Conservation (phyloP, 768 basidiomycete genomes). For the Cantharellus cinnabarinus region DNA sequence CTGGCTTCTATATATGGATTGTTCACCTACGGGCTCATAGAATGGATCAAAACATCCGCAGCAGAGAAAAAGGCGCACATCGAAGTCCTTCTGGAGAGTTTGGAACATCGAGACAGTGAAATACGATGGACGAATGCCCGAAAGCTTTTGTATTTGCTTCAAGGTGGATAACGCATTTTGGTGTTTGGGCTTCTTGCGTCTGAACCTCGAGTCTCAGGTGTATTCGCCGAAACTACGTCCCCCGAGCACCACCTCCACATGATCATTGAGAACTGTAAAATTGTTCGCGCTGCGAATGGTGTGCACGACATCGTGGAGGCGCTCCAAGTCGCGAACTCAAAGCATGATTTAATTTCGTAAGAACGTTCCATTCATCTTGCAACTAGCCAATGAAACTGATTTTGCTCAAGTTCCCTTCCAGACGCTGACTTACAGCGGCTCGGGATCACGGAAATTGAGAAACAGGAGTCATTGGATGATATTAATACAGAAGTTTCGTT, state of each 20-base stretch:
- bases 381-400: not conserved
- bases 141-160: conserved; percentile 72
- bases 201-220: conserved; percentile 28
- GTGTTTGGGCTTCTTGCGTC: not conserved
- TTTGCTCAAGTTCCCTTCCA: conserved; percentile 36
- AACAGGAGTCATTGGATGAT: conserved; percentile 68
- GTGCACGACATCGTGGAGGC: conserved; percentile 66
- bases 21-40: conserved; percentile 20
- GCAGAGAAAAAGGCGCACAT: conserved; percentile 50
- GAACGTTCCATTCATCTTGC: conserved; percentile 1
- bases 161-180: conserved; percentile 33
- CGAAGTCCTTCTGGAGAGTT: conserved; percentile 60
- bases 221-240: conserved; percentile 76
- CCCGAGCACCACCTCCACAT: conserved; percentile 90
- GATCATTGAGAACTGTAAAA: conserved; percentile 85
- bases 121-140: conserved; percentile 74
- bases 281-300: conserved; percentile 68
- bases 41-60: conserved; percentile 57
- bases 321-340: conserved; percentile 72
- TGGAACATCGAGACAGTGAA: conserved; percentile 73
- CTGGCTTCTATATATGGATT: conserved; percentile 6
- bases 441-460: conserved; percentile 47
- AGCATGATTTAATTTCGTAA: conserved; percentile 69
- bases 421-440: conserved; percentile 56
- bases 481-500: conserved; percentile 80